Evolutionary conservation across 352 stramenopile species (phyloP), one percentile per base, ranked within the genome.

Genomic region (Pythium dissotocum): DNA sequence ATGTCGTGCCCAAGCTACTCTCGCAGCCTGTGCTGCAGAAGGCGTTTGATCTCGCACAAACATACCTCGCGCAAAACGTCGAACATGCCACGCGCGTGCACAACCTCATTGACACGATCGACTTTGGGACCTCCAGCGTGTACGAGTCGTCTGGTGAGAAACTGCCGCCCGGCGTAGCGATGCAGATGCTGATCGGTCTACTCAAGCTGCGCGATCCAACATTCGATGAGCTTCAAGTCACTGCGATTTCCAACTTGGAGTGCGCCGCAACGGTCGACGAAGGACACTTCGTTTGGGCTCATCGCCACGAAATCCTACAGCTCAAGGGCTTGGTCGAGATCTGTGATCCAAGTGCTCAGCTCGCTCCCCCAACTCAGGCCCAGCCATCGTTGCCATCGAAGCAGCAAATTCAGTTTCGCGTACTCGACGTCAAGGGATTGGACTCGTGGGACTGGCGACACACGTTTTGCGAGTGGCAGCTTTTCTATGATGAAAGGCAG

Each of bases 1-100:
- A 52, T 2, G 60, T 67, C 9, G 61, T 67, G 4, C 36, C 24
- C 2, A 61, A 44, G 12, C 36, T 54, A 0, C 18, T 67, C 10
- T 49, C 61, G 12, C 28, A 61, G 14, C 38, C 51, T 0, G 18
- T 67, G 6, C 16, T 67, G 6, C 36, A 61, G 21, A 60, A 28
- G 1, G 61, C 55, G 6, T 24, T 67, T 3, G 51, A 60, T 49
- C 13, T 49, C 6, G 40, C 40, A 24, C 40, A 49, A 16, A 24
- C 40, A 6, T 49, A 13, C 3, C 40, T 49, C 14, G 24, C 14
- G 14, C 21, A 49, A 13, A 6, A 21, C 13, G 40, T 24, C 18
- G 40, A 49, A 49, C 40, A 16, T 26, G 40, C 40, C 40, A 49
- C 21, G 16, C 40, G 26, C 26, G 40, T 49, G 40, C 40, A 49